These are phyloP conservation scores for Alternaria sp. DNA, from an alignment of 2,329 filamentous ascomycete genomes.

Conservation along the genomic window DNA sequence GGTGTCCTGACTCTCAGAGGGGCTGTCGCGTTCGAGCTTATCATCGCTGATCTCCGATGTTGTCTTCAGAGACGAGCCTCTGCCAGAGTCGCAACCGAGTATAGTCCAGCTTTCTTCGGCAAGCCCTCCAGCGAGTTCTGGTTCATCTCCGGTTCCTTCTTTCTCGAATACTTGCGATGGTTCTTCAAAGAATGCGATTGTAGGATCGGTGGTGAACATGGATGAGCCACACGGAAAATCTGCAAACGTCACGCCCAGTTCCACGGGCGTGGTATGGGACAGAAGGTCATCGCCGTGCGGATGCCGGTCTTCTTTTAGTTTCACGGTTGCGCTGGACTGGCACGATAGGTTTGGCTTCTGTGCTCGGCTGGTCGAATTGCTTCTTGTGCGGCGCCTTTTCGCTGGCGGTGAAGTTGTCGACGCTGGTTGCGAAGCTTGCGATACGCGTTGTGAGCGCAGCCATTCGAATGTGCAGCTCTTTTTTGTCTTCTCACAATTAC, in stretches of 20 bases:
- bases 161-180: conserved; percentile 2
- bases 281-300: conserved; percentile 5
- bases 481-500: conserved; percentile 54
- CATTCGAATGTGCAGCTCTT: conserved; percentile 56
- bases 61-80: conserved; percentile 36
- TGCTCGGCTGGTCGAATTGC: conserved; percentile 8
- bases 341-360: conserved; percentile 2
- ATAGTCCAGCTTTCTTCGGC: conserved; percentile 20
- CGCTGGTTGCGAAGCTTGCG: conserved; percentile 34
- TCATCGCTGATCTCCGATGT: conserved; percentile 29
- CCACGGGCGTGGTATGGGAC: conserved; percentile 13
- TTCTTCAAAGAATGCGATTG: conserved; percentile 4
- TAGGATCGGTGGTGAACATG: conserved; percentile 14
- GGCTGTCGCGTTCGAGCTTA: conserved; percentile 16
- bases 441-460: conserved; percentile 47
- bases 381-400: conserved; percentile 42
- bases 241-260: conserved; percentile 36
- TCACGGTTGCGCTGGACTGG: not conserved
- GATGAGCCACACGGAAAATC: conserved; percentile 35
- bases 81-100: conserved; percentile 30
- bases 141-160: not conserved
- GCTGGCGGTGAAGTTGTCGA: conserved; percentile 25
- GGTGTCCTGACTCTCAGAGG: conserved; percentile 6
- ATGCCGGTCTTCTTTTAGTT: not conserved
- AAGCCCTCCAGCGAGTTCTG: conserved; percentile 7